Evolutionary conservation across 805 yeast species (phyloP).

Genomic region (Barnettozyma pratensis): DNA sequence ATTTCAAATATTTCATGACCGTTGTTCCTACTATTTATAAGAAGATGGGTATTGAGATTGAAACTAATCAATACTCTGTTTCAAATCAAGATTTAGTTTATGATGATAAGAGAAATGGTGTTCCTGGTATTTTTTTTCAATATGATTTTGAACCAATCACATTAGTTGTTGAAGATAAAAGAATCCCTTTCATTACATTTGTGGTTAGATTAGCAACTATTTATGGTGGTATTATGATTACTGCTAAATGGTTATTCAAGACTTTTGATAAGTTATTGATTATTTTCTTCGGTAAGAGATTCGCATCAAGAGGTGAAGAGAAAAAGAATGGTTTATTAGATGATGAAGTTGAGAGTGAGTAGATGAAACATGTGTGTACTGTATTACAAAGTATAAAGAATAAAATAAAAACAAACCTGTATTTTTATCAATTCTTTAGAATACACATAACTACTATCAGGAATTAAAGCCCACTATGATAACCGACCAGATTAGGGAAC

Average conservation of each 20-base stretch:
- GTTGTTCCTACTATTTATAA: slow-evolving; percentile 81
- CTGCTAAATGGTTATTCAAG: slow-evolving; percentile 61
- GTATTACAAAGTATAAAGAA: neutral
- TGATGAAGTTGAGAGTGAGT: slow-evolving; percentile 6
- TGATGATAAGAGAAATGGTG: slow-evolving; percentile 20
- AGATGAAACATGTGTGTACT: no score
- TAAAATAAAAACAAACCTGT: neutral
- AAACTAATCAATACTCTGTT: slow-evolving; percentile 83
- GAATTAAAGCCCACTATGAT: slow-evolving; percentile 1
- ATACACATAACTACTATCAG: no score
- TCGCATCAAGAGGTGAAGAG: slow-evolving; percentile 24
- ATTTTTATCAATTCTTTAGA: no score
- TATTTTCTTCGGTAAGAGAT: slow-evolving; percentile 54
- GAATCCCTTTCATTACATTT: slow-evolving; percentile 76
- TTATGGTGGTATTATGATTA: slow-evolving; percentile 71
- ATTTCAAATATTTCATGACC: slow-evolving; percentile 61
- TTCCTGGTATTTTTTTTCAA: slow-evolving; percentile 78
- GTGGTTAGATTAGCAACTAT: slow-evolving; percentile 75
- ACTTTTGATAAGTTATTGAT: slow-evolving; percentile 49
- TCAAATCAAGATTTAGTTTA: slow-evolving; percentile 41
- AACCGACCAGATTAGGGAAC: slow-evolving; percentile 35
- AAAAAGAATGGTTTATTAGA: slow-evolving; percentile 17
- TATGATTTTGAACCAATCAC: slow-evolving; percentile 89
- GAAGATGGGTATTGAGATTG: slow-evolving; percentile 63
- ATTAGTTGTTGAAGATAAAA: slow-evolving; percentile 58